Conservation (phyloP, 2,329 filamentous ascomycete species). For the Monosporascus ibericus region DNA sequence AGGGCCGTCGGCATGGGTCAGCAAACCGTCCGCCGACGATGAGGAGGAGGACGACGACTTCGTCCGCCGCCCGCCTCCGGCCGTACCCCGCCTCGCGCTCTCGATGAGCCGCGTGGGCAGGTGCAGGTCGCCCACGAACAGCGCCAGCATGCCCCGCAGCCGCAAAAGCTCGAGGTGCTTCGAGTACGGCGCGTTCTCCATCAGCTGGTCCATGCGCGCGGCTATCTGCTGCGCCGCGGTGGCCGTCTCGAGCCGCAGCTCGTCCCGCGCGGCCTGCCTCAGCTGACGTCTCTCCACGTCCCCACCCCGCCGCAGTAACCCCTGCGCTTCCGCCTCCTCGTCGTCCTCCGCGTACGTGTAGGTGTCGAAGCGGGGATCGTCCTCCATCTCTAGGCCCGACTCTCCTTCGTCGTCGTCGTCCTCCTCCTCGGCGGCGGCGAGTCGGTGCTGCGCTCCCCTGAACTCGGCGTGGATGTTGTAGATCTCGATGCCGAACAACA, state of each 20-base stretch:
- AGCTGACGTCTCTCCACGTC: constrained; percentile 2
- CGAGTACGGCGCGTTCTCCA: constrained; percentile 65
- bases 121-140: constrained; percentile 69
- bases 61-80: not conserved
- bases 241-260: constrained; percentile 46
- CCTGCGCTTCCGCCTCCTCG: constrained; percentile 5
- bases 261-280: constrained; percentile 29
- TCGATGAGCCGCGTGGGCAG: constrained; percentile 32
- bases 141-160: constrained; percentile 65
- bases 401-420: constrained; percentile 13
- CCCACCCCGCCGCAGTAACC: constrained; percentile 6
- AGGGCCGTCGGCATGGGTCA: constrained; percentile 7
- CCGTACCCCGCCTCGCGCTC: not conserved
- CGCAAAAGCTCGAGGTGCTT: constrained; percentile 61
- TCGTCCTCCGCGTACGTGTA: constrained; percentile 3
- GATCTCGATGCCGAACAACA: constrained; percentile 75
- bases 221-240: constrained; percentile 57
- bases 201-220: constrained; percentile 62
- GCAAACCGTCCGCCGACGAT: constrained; percentile 15
- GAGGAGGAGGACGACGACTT: constrained; percentile 7
- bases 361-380: not conserved
- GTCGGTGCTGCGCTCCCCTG: constrained; percentile 29
- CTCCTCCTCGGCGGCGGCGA: constrained; percentile 13
- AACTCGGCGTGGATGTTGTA: constrained; percentile 64
- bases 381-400: constrained; percentile 7